phyloP scores from a whole-genome alignment of 441 rosid genomes.

The Populus hybrid region DNA sequence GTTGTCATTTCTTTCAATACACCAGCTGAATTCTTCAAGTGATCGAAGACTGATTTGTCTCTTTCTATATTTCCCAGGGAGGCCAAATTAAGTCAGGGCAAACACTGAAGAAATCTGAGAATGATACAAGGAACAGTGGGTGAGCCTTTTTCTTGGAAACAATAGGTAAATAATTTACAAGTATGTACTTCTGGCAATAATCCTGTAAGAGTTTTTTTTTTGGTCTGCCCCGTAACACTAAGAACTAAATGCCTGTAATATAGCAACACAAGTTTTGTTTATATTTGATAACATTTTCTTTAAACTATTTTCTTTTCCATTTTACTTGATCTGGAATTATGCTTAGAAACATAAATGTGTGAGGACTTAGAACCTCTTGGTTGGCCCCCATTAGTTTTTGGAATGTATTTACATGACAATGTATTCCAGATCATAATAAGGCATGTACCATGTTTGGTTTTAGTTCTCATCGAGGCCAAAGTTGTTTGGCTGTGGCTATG shows the following conservation, averaged over 20 bases:
- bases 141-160: slow-evolving; percentile 33
- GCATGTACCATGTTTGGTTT: no score
- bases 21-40: neutral
- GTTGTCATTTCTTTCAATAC: neutral
- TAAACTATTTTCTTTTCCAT: neutral
- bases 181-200: neutral
- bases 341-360: neutral
- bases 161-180: slow-evolving; percentile 23
- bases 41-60: slow-evolving; percentile 13
- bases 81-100: slow-evolving; percentile 51
- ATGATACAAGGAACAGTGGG: slow-evolving; percentile 32
- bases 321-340: neutral
- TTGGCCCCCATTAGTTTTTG: neutral
- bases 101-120: slow-evolving; percentile 46
- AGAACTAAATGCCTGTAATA: slow-evolving; percentile 15
- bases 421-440: no score
- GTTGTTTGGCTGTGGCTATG: no score
- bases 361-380: neutral
- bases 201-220: slow-evolving; percentile 4
- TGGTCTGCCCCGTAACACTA: neutral
- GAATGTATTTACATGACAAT: neutral
- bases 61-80: slow-evolving; percentile 41
- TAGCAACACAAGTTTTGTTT: slow-evolving; percentile 5
- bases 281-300: neutral
- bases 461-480: no score